phyloP scores from a whole-genome alignment of 1,284 basidiomycete genomes.

The Heliocybe sulcata region DNA sequence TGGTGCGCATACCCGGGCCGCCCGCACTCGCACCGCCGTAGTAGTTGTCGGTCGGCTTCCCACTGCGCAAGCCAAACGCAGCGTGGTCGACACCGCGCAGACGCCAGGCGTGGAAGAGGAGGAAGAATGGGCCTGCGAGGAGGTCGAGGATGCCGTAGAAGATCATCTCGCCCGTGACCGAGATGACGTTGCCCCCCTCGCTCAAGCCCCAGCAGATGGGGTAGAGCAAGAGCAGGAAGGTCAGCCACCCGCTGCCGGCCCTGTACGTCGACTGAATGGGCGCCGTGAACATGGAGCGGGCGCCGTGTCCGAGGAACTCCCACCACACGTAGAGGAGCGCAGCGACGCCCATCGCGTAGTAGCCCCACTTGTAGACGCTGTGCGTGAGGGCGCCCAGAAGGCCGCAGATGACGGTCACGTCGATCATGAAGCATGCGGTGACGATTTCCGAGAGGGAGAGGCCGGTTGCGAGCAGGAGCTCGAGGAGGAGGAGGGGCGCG shows the following conservation, averaged over 20 bases:
- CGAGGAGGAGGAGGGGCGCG: slow-evolving; percentile 47
- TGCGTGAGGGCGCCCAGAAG: slow-evolving; percentile 41
- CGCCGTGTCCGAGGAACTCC: slow-evolving; percentile 22
- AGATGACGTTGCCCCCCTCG: slow-evolving; percentile 41
- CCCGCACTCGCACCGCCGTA: neutral
- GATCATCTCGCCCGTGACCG: slow-evolving; percentile 35
- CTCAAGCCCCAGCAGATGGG: slow-evolving; percentile 38
- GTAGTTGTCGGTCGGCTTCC: slow-evolving; percentile 19
- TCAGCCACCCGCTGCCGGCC: slow-evolving; percentile 30
- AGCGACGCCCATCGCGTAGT: slow-evolving; percentile 36
- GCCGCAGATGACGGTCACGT: slow-evolving; percentile 41
- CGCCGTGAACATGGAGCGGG: slow-evolving; percentile 25
- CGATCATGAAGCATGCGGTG: slow-evolving; percentile 43
- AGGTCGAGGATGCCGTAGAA: slow-evolving; percentile 60
- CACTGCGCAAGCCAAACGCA: slow-evolving; percentile 19
- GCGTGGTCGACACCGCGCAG: slow-evolving; percentile 21
- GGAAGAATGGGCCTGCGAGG: slow-evolving; percentile 43
- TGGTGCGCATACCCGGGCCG: neutral
- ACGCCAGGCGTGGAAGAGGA: slow-evolving; percentile 23
- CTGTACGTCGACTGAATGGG: slow-evolving; percentile 33
- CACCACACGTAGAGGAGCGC: slow-evolving; percentile 43
- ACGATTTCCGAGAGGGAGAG: slow-evolving; percentile 47
- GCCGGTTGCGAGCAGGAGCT: slow-evolving; percentile 42
- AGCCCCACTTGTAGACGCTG: slow-evolving; percentile 46
- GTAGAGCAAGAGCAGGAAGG: slow-evolving; percentile 46